phyloP scores from a whole-genome alignment of 495 filamentous ascomycete genomes.

The Hypomontagnella monticulosa region DNA sequence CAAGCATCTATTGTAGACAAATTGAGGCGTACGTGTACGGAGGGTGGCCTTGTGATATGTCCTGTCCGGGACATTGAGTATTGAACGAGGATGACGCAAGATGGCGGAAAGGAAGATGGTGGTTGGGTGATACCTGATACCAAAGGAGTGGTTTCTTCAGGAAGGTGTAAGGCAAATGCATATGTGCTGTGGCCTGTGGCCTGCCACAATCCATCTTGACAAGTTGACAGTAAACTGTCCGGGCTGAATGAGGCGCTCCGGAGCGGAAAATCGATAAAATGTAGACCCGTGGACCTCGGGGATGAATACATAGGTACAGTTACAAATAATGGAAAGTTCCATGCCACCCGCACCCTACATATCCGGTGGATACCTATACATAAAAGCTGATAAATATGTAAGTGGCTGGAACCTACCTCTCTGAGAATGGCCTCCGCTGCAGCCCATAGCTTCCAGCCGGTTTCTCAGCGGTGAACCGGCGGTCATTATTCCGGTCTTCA shows the following conservation, averaged over 20 bases:
- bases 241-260: slow-evolving; percentile 17
- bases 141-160: slow-evolving; percentile 17
- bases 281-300: not conserved
- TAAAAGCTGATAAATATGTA: not conserved
- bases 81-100: slow-evolving; percentile 20
- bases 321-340: too few relatives aligned
- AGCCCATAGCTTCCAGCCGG: not conserved
- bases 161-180: slow-evolving; percentile 14
- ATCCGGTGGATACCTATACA: not conserved
- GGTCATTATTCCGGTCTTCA: slow-evolving; percentile 29
- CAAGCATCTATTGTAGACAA: not conserved
- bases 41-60: slow-evolving; percentile 15
- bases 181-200: not conserved
- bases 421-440: too few relatives aligned
- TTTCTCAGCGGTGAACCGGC: slow-evolving; percentile 29
- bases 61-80: not conserved
- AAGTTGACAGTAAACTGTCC: not conserved
- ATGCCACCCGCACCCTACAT: too few relatives aligned
- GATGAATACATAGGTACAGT: not conserved
- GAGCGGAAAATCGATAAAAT: slow-evolving; percentile 19
- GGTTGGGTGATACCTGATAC: not conserved
- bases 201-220: slow-evolving; percentile 18
- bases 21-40: not conserved
- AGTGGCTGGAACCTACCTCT: not conserved
- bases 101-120: slow-evolving; percentile 2